Evolutionary conservation across 2,329 filamentous ascomycete species (phyloP).

Genomic region (Alternaria ventricosa): DNA sequence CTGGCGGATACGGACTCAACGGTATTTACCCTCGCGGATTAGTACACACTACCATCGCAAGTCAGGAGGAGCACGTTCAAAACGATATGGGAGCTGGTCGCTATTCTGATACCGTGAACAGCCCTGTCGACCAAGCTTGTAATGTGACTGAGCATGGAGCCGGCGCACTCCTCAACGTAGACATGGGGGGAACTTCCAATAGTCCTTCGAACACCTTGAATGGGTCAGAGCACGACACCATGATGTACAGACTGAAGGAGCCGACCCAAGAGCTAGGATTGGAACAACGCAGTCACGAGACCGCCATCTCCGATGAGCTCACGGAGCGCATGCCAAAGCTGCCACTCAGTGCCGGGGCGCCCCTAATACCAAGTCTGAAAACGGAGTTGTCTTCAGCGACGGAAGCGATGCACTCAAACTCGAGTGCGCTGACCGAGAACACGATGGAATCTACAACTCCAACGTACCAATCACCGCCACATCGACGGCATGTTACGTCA

Average conservation of each 20-base stretch:
- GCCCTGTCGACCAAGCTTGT: not conserved
- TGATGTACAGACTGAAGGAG: not conserved
- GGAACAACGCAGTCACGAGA: not conserved
- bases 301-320: not conserved
- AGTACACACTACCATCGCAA: not conserved
- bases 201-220: not conserved
- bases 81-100: not conserved
- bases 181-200: not conserved
- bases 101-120: not conserved
- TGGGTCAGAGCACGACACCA: not conserved
- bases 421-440: not conserved
- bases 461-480: not conserved
- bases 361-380: not conserved
- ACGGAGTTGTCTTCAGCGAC: not conserved
- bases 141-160: not conserved
- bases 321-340: not conserved
- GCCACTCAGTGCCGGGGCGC: not conserved
- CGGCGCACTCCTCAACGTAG: not conserved
- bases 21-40: not conserved
- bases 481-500: not conserved
- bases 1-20: not conserved
- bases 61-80: not conserved
- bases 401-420: not conserved
- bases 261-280: not conserved
- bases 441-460: not conserved